These are phyloP conservation scores for Vachellia collinsii DNA, from an alignment of 306 rosid species.

Conservation along the genomic window DNA sequence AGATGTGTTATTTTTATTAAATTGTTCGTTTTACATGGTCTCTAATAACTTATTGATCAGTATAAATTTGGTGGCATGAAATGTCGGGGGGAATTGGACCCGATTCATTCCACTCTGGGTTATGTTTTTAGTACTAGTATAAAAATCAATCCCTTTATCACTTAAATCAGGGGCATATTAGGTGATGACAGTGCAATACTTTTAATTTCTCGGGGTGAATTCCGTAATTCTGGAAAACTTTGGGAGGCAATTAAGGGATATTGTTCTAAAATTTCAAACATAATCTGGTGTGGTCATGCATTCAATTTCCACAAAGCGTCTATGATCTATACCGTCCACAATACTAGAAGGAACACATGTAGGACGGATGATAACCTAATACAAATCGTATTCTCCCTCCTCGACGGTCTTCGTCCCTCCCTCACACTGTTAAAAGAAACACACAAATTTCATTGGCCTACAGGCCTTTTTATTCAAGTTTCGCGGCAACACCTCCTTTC, in stretches of 20 bases:
- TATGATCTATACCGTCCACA: not conserved
- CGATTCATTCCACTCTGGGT: not conserved
- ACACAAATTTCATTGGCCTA: conserved; percentile 27
- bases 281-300: conserved; percentile 39
- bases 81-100: not conserved
- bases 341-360: conserved; percentile 8
- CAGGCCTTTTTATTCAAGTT: conserved; percentile 52
- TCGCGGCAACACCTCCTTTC: conserved; percentile 65
- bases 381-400: conserved; percentile 48
- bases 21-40: not conserved
- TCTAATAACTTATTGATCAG: not conserved
- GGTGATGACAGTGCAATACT: not conserved
- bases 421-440: conserved; percentile 14
- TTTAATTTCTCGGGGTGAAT: conserved; percentile 12
- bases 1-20: not conserved
- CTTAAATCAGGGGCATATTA: not conserved
- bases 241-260: not conserved
- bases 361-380: conserved; percentile 10
- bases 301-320: not conserved
- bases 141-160: not conserved
- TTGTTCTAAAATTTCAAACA: conserved; percentile 49
- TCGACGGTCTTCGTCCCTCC: conserved; percentile 41
- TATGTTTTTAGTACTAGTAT: not conserved
- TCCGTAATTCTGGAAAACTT: conserved; percentile 5
- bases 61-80: not conserved